phyloP scores from a whole-genome alignment of 2,329 filamentous ascomycete genomes.

The Trichoderma endophyticum region DNA sequence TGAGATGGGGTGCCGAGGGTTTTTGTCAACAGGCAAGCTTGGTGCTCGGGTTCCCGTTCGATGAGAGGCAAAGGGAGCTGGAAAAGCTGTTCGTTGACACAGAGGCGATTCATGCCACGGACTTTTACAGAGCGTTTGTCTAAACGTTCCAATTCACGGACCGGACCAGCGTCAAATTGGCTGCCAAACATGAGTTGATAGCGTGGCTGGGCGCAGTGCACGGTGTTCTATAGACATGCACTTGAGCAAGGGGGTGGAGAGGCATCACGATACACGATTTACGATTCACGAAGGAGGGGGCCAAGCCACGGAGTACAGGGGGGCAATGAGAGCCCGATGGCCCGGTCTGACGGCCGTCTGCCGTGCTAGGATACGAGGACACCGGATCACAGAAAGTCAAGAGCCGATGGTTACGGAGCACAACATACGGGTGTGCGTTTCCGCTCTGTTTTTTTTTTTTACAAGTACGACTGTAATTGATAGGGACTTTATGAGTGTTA shows the following conservation, averaged over 20 bases:
- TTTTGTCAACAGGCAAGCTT: slow-evolving; percentile 81
- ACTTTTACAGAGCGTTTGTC: not conserved
- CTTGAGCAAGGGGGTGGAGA: not conserved
- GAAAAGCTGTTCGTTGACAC: not conserved
- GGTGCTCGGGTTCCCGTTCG: slow-evolving; percentile 44
- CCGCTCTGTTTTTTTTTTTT: not conserved
- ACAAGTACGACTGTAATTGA: not conserved
- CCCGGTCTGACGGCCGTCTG: not conserved
- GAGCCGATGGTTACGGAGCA: not conserved
- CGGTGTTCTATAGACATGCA: not conserved
- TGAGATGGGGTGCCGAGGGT: slow-evolving; percentile 85
- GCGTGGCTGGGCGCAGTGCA: not conserved
- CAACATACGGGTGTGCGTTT: not conserved
- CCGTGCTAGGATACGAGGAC: not conserved
- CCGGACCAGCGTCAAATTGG: not conserved
- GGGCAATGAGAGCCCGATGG: not conserved
- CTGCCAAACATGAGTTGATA: not conserved
- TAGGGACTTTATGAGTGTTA: not conserved
- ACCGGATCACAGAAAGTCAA: not conserved
- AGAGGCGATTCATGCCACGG: not conserved
- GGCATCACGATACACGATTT: slow-evolving; percentile 5
- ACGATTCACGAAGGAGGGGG: slow-evolving; percentile 11
- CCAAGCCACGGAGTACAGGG: not conserved
- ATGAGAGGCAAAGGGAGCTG: slow-evolving; percentile 26
- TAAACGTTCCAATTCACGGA: not conserved